These are phyloP conservation scores for Geotrichum citri-aurantii DNA, from an alignment of 1,139 yeast species.

Conservation along the genomic window DNA sequence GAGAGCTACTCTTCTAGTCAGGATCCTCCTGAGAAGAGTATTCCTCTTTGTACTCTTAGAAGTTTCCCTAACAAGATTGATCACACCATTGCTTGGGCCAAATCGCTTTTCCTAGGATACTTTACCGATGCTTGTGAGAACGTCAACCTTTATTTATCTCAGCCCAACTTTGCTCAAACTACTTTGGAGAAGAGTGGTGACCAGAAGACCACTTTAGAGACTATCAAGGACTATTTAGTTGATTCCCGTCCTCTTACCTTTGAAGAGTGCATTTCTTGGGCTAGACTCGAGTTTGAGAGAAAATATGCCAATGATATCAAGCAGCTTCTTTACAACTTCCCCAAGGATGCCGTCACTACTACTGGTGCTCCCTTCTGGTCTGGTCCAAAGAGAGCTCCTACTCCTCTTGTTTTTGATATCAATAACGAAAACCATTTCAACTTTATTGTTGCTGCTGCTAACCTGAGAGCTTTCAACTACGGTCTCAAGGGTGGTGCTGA, in stretches of 20 bases:
- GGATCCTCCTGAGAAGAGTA: slow-evolving; percentile 97
- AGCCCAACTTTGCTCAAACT: slow-evolving; percentile 87
- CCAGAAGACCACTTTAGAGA: slow-evolving; percentile 77
- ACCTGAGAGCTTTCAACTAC: slow-evolving; percentile 81
- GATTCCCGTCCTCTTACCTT: slow-evolving; percentile 79
- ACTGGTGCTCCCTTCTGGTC: slow-evolving; percentile 96
- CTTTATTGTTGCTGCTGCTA: slow-evolving; percentile 84
- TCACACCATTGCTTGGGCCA: slow-evolving; percentile 99
- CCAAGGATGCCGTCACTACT: slow-evolving; percentile 85
- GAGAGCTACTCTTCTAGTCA: slow-evolving; percentile 94
- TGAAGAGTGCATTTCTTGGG: slow-evolving; percentile 95
- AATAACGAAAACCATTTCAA: slow-evolving; percentile 71
- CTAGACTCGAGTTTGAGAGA: slow-evolving; percentile 79
- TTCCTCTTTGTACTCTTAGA: slow-evolving; percentile 93
- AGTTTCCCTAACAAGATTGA: slow-evolving; percentile 97
- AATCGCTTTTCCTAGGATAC: slow-evolving; percentile 88
- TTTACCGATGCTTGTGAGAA: slow-evolving; percentile 88
- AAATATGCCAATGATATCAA: slow-evolving; percentile 80
- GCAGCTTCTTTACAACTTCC: slow-evolving; percentile 90
- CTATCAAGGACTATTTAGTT: slow-evolving; percentile 62
- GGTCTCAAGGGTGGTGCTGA: slow-evolving; percentile 57
- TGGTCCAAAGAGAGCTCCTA: slow-evolving; percentile 96
- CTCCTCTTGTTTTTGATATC: slow-evolving; percentile 70
- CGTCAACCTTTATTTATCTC: slow-evolving; percentile 83
- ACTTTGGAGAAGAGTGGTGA: slow-evolving; percentile 89